Percentiles rank a stretch among this genome's conserved stretches.
phyloP scores from a whole-genome alignment of 2,329 filamentous ascomycete species.

The Fusarium stilboides region DNA sequence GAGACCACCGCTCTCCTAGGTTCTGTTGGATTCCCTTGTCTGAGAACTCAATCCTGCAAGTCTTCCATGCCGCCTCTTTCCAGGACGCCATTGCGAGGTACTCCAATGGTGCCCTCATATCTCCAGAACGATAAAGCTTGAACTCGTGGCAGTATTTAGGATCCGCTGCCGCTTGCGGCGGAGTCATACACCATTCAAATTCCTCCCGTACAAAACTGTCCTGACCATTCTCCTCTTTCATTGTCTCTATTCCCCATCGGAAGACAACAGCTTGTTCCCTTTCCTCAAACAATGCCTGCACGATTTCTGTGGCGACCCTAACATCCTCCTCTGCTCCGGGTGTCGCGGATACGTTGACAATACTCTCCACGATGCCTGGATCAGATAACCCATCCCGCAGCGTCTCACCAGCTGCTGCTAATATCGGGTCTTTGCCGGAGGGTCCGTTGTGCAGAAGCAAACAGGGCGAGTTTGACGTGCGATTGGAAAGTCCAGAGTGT shows the following conservation, averaged over 20 bases:
- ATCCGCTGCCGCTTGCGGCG: slow-evolving; percentile 24
- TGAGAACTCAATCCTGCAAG: slow-evolving; percentile 39
- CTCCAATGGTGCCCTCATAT: slow-evolving; percentile 32
- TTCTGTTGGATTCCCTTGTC: slow-evolving; percentile 25
- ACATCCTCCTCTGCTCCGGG: slow-evolving; percentile 27
- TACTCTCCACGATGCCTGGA: slow-evolving; percentile 30
- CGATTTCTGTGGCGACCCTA: slow-evolving; percentile 36
- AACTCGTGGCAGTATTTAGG: slow-evolving; percentile 39
- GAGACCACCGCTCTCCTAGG: slow-evolving; percentile 36
- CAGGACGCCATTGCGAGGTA: slow-evolving; percentile 38
- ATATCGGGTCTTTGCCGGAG: slow-evolving; percentile 33
- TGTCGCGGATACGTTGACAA: slow-evolving; percentile 35
- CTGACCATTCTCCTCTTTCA: slow-evolving; percentile 14
- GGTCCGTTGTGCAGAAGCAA: slow-evolving; percentile 38
- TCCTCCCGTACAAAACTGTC: slow-evolving; percentile 32
- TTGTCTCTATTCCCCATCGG: slow-evolving; percentile 39
- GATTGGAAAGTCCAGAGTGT: slow-evolving; percentile 35
- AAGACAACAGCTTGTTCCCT: slow-evolving; percentile 32
- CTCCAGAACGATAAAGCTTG: slow-evolving; percentile 39
- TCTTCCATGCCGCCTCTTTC: slow-evolving; percentile 43
- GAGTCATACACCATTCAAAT: slow-evolving; percentile 40
- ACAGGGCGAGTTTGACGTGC: slow-evolving; percentile 30
- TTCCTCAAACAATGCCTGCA: slow-evolving; percentile 34
- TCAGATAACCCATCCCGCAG: slow-evolving; percentile 29
- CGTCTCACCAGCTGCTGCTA: slow-evolving; percentile 37